phyloP scores from a whole-genome alignment of 208 protist species.

The Acanthamoeba royreba region DNA sequence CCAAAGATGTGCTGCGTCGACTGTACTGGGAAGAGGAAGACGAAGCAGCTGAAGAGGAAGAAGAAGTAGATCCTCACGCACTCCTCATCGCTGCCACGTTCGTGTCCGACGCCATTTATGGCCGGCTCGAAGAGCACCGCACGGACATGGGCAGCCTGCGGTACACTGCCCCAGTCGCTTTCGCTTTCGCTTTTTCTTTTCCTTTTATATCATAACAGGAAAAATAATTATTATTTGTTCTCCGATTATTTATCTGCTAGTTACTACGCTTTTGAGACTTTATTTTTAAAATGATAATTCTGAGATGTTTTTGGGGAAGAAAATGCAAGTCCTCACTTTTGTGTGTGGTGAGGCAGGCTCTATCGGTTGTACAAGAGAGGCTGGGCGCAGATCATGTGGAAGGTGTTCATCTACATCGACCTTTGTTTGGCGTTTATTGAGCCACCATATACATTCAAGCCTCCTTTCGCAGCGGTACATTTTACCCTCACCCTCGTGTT shows the following conservation, averaged over 20 bases:
- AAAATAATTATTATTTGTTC: no score
- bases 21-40: no score
- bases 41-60: not conserved
- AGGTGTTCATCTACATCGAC: not conserved
- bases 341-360: no score
- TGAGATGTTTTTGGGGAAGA: no score
- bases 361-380: not conserved
- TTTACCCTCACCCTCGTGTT: not conserved
- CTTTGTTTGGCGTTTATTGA: not conserved
- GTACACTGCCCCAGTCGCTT: not conserved
- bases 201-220: no score
- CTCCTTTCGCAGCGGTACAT: not conserved
- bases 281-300: no score
- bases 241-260: no score
- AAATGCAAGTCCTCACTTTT: no score
- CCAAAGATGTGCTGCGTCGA: no score
- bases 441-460: not conserved
- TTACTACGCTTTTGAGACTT: no score
- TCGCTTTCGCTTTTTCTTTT: not conserved
- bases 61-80: not conserved
- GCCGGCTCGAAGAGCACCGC: not conserved
- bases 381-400: not conserved
- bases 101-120: not conserved
- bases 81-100: not conserved
- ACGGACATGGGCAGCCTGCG: not conserved